A percentile compares a stretch with the other conserved stretches of the same genome.
Conservation (phyloP, 139 green algal genomes). For the Chlamydomonas incerta region DNA sequence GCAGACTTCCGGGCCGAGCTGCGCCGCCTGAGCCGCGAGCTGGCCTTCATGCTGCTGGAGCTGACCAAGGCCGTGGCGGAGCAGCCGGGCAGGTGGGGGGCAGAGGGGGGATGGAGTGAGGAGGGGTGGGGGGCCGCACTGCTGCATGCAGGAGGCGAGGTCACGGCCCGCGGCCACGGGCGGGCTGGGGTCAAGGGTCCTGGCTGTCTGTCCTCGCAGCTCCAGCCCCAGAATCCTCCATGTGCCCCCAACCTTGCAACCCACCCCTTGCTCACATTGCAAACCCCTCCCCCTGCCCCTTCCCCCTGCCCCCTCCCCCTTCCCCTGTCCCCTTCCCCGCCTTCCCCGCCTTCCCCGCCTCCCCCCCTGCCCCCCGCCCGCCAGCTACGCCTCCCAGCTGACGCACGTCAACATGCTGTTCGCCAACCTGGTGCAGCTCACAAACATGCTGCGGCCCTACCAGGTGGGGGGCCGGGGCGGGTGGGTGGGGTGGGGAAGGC, state of each 20-base stretch:
- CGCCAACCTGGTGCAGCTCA: constrained; percentile 62
- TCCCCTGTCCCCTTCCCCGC: neutral
- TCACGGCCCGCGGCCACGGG: too few relatives aligned
- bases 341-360: neutral
- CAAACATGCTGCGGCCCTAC: constrained; percentile 48
- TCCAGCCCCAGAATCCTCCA: too few relatives aligned
- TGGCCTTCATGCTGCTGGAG: constrained; percentile 66
- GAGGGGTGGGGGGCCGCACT: too few relatives aligned
- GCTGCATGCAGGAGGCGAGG: neutral
- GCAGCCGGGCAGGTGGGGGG: constrained; percentile 17
- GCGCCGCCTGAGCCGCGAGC: constrained; percentile 44
- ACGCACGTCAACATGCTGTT: constrained; percentile 48
- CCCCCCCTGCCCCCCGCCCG: neutral
- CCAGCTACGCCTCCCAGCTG: constrained; percentile 38
- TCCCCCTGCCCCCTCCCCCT: neutral
- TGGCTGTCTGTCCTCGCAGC: too few relatives aligned
- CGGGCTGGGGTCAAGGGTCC: too few relatives aligned
- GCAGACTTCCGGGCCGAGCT: constrained; percentile 64
- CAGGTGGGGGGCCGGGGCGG: constrained; percentile 42
- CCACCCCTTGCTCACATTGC: neutral
- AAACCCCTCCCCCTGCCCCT: neutral
- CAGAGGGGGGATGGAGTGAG: neutral
- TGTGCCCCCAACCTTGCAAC: too few relatives aligned
- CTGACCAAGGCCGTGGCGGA: constrained; percentile 53
- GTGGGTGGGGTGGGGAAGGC: too few relatives aligned